phyloP scores from a whole-genome alignment of 495 filamentous ascomycete species.

The Pyronema omphalodes region DNA sequence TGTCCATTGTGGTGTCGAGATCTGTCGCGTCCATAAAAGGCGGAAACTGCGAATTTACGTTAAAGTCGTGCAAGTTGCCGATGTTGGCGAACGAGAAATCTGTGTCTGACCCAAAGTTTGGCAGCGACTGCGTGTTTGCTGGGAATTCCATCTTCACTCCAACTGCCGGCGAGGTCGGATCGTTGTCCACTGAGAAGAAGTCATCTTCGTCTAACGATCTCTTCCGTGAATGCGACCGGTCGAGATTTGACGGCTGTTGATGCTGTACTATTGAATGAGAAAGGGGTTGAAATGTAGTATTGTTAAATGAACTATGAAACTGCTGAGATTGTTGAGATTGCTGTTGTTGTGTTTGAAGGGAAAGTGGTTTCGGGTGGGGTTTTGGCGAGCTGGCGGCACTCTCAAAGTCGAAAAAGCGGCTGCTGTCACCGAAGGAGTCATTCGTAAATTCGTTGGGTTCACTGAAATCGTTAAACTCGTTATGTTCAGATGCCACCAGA shows the following conservation, averaged over 20 bases:
- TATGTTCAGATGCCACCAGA: neutral
- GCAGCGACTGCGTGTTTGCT: neutral
- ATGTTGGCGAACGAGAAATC: neutral
- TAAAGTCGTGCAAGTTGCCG: too few relatives aligned
- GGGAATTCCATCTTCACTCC: constrained; percentile 3
- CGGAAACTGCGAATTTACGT: too few relatives aligned
- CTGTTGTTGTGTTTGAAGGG: neutral
- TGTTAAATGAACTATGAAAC: neutral
- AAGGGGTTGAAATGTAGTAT: neutral
- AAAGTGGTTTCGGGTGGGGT: neutral
- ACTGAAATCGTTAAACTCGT: neutral
- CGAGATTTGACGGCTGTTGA: too few relatives aligned
- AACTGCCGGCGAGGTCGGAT: neutral
- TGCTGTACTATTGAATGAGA: neutral
- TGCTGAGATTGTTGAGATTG: neutral
- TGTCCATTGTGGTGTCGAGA: too few relatives aligned
- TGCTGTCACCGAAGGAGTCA: neutral
- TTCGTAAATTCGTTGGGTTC: neutral
- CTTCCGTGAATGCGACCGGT: neutral
- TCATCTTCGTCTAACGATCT: neutral
- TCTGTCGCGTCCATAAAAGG: too few relatives aligned
- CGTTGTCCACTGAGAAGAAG: neutral
- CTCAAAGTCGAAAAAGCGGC: neutral
- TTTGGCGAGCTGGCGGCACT: constrained; percentile 5
- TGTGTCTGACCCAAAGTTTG: neutral